Evolutionary conservation across 306 rosid genomes (phyloP).

Genomic region (Rosa persica): DNA sequence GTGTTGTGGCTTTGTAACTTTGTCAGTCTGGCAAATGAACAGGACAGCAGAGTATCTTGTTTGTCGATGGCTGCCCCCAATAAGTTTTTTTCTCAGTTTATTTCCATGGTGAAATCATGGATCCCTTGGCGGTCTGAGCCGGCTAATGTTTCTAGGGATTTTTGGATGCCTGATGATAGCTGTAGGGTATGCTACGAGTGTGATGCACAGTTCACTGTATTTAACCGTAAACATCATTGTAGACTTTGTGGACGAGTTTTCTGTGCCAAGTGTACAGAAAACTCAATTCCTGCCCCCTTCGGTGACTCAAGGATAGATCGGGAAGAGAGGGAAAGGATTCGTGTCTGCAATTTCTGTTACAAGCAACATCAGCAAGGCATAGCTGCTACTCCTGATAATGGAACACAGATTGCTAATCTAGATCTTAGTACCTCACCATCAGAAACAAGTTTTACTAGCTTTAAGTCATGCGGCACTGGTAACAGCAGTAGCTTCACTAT

Average conservation of each 20-base stretch:
- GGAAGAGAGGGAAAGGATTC: conserved; percentile 76
- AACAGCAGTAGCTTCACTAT: conserved; percentile 61
- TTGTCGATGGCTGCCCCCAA: conserved; percentile 64
- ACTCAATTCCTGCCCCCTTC: conserved; percentile 66
- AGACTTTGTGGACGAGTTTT: conserved; percentile 90
- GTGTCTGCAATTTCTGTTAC: conserved; percentile 89
- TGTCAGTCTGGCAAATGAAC: conserved; percentile 53
- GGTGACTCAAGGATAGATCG: conserved; percentile 31
- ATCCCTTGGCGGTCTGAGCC: conserved; percentile 75
- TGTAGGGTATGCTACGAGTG: conserved; percentile 94
- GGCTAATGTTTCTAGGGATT: conserved; percentile 66
- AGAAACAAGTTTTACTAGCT: conserved; percentile 57
- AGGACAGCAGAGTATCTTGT: conserved; percentile 26
- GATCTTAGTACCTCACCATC: conserved; percentile 57
- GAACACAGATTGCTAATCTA: conserved; percentile 44
- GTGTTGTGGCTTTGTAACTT: conserved; percentile 26
- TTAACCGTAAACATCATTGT: conserved; percentile 92
- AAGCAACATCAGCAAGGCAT: conserved; percentile 69
- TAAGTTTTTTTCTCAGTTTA: conserved; percentile 54
- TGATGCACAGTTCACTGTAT: conserved; percentile 74
- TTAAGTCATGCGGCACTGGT: conserved; percentile 61
- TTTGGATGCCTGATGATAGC: conserved; percentile 96
- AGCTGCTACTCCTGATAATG: conserved; percentile 41
- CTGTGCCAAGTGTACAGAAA: conserved; percentile 80
- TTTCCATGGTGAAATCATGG: conserved; percentile 65